Conservation (phyloP, 148 eudicot genomes). For the Vaccinium vitisidaea region DNA sequence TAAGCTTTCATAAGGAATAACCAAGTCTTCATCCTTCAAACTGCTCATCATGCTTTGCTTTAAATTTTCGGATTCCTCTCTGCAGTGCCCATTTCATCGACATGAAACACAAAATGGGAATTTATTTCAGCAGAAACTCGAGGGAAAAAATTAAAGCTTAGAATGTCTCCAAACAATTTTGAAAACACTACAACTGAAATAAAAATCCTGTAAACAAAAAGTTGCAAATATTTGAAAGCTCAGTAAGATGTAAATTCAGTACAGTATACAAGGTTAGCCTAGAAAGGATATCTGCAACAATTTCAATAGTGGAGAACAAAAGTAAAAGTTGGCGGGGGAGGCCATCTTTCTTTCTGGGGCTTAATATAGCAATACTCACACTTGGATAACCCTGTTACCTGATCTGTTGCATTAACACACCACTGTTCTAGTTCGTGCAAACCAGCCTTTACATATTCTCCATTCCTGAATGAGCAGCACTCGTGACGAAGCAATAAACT, state of each 20-base stretch:
- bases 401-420: constrained; percentile 76
- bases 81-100: constrained; percentile 21
- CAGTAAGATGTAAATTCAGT: not conserved
- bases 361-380: no score
- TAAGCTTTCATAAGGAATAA: constrained; percentile 43
- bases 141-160: not conserved
- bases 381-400: constrained; percentile 44
- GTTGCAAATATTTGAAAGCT: not conserved
- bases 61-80: constrained; percentile 26
- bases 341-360: no score
- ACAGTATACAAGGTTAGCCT: not conserved
- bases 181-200: constrained; percentile 4
- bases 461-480: constrained; percentile 99
- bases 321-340: no score
- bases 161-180: not conserved
- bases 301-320: no score
- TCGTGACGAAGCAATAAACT: constrained; percentile 98
- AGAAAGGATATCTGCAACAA: no score
- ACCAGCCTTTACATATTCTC: constrained; percentile 93
- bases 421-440: constrained; percentile 87
- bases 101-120: constrained; percentile 1
- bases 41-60: constrained; percentile 18
- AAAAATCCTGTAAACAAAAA: not conserved
- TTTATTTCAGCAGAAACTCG: constrained; percentile 4
- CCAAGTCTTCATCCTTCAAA: constrained; percentile 21